Evolutionary conservation across 441 rosid genomes (phyloP), one percentile per base, ranked within the genome.

Genomic region (Jatropha podagrica): DNA sequence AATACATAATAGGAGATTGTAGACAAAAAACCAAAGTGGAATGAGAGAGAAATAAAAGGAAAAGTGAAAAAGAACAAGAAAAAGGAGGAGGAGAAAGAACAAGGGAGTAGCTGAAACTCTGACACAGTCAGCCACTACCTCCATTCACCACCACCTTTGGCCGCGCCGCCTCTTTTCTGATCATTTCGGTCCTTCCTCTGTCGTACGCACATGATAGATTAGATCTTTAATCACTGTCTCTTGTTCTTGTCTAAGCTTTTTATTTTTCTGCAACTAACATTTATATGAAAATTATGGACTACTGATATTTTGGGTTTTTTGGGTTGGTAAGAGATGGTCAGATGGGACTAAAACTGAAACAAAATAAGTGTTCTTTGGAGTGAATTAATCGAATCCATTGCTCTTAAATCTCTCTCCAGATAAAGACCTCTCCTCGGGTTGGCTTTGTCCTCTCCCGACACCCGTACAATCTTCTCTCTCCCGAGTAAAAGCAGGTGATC

Each of bases 111-210:
- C 73, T 56, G 66, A 76, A 56, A 41, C 56, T 77, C 80, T 82
- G 81, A 74, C 81, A 79, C 41, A 68, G 59, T 72, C 65, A 72
- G n/a, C 74, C 70, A 76, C 75, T 80, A 78, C 69, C 77, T 65
- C 48, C 10, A 44, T 44, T 69, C 70, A 55, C 74, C 81, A 76
- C 62, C 75, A 58, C 54, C 75, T 26, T 23, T 38, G 68, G 80
- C 84, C 62, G 69, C 75, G 81, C 84, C 80, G 78, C 75, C 73
- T 59, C 77, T 63, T 62, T 65, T 3, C 38, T 40, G 42, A 20
- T 17, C 59, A 56, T 56, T n/a, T 56, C 23, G 58, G 70, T 68
- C 76, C 69, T 37, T 27, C 51, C 38, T 73, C 76, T 59, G 69
- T 42, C 61, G 5, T 49, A 5, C 38, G 4, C 23, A 14, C 26